Percentiles rank a stretch among this genome's conserved stretches.
phyloP scores from a whole-genome alignment of 208 protist genomes.

The Trypanosoma grayi region DNA sequence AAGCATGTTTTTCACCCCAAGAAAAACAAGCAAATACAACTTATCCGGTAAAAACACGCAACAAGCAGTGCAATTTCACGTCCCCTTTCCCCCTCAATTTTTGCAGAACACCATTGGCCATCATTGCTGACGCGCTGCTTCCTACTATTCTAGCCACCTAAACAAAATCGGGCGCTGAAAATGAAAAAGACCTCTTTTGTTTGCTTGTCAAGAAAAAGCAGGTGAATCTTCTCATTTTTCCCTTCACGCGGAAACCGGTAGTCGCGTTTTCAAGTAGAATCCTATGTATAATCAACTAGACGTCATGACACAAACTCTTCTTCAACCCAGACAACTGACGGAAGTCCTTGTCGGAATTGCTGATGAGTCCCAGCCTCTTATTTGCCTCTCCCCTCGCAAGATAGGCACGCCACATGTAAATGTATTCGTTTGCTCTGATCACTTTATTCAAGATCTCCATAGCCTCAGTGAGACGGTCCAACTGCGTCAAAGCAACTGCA shows the following conservation, averaged over 20 bases:
- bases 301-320: conserved; percentile 47
- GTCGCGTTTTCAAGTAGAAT: neutral
- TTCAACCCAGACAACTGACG: conserved; percentile 68
- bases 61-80: too few relatives aligned
- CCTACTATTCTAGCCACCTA: neutral
- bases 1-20: neutral
- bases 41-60: too few relatives aligned
- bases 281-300: conserved; percentile 23
- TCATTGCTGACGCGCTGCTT: neutral
- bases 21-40: conserved; percentile 5
- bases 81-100: too few relatives aligned
- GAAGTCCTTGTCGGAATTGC: conserved; percentile 75
- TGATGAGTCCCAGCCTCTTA: conserved; percentile 78
- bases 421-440: conserved; percentile 75
- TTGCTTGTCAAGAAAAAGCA: neutral
- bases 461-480: conserved; percentile 69
- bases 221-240: neutral
- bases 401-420: conserved; percentile 88
- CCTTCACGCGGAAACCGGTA: neutral
- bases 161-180: neutral
- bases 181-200: neutral
- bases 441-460: conserved; percentile 64
- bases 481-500: conserved; percentile 63
- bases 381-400: conserved; percentile 75
- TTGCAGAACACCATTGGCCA: too few relatives aligned